These are phyloP conservation scores for Tetradesmus lagerheimii DNA, from an alignment of 139 green algal genomes.

Conservation along the genomic window DNA sequence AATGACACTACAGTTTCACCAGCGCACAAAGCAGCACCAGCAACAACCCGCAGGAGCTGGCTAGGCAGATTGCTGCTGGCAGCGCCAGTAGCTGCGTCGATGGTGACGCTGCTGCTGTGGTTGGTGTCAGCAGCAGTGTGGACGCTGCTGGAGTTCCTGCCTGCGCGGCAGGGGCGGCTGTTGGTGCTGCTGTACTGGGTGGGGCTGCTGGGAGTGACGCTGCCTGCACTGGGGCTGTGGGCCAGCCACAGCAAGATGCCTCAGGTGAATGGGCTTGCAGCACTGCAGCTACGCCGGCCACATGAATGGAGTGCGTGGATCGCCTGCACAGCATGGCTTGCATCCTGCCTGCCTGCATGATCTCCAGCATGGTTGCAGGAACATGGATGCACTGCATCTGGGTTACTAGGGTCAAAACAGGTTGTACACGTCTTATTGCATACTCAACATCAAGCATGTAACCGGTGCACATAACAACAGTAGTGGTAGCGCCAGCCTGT, in stretches of 20 bases:
- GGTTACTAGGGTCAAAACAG: too few relatives aligned
- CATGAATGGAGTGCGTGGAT: too few relatives aligned
- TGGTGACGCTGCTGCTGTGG: slow-evolving; percentile 45
- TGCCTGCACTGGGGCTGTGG: slow-evolving; percentile 67
- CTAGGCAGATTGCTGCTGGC: neutral
- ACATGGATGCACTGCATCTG: too few relatives aligned
- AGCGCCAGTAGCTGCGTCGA: neutral
- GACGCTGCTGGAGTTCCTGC: slow-evolving; percentile 58
- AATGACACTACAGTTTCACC: neutral
- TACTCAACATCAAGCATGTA: too few relatives aligned
- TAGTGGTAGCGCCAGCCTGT: too few relatives aligned
- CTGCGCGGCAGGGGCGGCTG: slow-evolving; percentile 43
- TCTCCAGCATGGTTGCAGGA: too few relatives aligned
- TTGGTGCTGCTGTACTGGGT: slow-evolving; percentile 71
- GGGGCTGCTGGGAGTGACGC: slow-evolving; percentile 51
- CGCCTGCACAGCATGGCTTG: too few relatives aligned
- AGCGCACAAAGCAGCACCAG: neutral
- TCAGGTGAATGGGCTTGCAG: slow-evolving; percentile 43
- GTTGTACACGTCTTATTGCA: too few relatives aligned
- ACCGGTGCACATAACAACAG: too few relatives aligned
- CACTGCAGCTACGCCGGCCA: neutral
- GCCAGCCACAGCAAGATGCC: slow-evolving; percentile 5
- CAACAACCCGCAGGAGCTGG: slow-evolving; percentile 1
- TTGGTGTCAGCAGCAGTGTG: slow-evolving; percentile 47
- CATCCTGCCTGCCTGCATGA: too few relatives aligned